These are phyloP conservation scores for Pseudisothecium myosuroides DNA, from an alignment of 225 moss, liverwort and hornwort genomes.

Conservation along the genomic window DNA sequence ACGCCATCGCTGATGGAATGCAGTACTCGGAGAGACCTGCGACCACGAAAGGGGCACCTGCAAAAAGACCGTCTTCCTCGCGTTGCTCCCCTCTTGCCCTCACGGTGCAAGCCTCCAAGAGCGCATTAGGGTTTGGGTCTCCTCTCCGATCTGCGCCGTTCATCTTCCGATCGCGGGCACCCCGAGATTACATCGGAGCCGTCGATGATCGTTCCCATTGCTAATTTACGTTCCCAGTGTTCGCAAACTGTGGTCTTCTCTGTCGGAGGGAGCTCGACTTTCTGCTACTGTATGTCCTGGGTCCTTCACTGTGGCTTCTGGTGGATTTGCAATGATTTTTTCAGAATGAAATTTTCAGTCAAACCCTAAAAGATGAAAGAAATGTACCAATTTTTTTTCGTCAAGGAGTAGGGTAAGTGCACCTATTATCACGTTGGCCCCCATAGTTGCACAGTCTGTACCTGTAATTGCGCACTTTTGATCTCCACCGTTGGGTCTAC, in stretches of 20 bases:
- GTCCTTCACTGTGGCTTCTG: not conserved
- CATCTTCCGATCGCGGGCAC: accelerated
- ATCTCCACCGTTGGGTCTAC: too few relatives aligned
- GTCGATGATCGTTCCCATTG: not conserved
- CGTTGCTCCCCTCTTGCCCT: not conserved
- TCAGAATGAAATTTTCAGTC: not conserved
- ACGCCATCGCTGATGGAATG: slow-evolving; percentile 36
- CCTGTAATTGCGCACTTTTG: too few relatives aligned
- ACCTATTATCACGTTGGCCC: too few relatives aligned
- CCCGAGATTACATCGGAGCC: not conserved
- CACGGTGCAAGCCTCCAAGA: not conserved
- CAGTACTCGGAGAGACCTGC: not conserved
- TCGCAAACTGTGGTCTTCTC: not conserved
- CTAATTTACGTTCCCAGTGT: not conserved
- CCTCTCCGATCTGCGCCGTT: not conserved
- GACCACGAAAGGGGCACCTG: not conserved
- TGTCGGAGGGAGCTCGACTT: not conserved
- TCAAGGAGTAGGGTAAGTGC: too few relatives aligned
- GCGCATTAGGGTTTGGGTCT: not conserved
- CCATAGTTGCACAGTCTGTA: too few relatives aligned
- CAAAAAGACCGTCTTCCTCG: not conserved
- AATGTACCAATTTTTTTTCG: not conserved
- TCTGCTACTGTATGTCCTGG: too few relatives aligned
- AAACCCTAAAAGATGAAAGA: not conserved
- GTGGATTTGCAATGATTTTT: not conserved